A percentile compares a stretch with the other conserved stretches of the same genome.
Evolutionary conservation across 495 filamentous ascomycete species (phyloP).

Genomic region (Penicillium ochrochloron): DNA sequence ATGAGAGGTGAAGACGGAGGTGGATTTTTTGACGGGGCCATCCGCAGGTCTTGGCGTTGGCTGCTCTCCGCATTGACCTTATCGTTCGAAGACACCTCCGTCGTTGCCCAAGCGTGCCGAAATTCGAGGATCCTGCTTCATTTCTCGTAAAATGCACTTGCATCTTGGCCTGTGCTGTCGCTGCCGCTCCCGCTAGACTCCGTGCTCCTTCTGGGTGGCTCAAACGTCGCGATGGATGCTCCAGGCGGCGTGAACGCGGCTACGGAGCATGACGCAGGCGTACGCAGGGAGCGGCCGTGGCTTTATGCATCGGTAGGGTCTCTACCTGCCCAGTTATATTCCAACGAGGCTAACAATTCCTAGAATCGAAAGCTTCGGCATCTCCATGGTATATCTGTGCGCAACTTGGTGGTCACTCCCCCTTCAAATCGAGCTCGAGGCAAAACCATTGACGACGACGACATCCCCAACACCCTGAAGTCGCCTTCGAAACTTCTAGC

Average conservation of each 20-base stretch:
- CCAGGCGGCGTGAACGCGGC: conserved; percentile 20
- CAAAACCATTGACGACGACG: conserved; percentile 84
- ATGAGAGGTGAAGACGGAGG: conserved; percentile 30
- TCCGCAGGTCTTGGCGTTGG: conserved; percentile 31
- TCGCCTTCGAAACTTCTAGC: conserved; percentile 71
- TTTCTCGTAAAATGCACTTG: conserved; percentile 14
- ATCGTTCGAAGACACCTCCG: conserved; percentile 19
- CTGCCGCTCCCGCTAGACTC: conserved; percentile 11
- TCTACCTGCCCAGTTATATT: conserved; percentile 3
- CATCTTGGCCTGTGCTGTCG: not conserved
- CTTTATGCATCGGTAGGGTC: conserved; percentile 31
- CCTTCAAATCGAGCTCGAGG: conserved; percentile 58
- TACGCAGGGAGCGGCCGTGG: conserved; percentile 32
- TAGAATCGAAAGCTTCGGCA: conserved; percentile 90
- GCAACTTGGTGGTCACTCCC: conserved; percentile 73
- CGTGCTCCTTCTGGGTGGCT: conserved; percentile 1
- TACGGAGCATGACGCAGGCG: conserved; percentile 28
- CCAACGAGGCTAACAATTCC: conserved; percentile 13
- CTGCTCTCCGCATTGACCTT: conserved; percentile 38
- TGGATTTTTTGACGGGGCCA: conserved; percentile 40
- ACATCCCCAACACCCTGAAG: conserved; percentile 68
- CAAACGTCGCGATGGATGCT: conserved; percentile 18
- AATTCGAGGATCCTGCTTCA: conserved; percentile 3
- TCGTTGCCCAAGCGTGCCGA: conserved; percentile 12
- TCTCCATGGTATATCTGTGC: conserved; percentile 82